Base-by-base conservation (phyloP, 768 basidiomycete species). In the Tylopilus cervinicoccineus region DNA sequence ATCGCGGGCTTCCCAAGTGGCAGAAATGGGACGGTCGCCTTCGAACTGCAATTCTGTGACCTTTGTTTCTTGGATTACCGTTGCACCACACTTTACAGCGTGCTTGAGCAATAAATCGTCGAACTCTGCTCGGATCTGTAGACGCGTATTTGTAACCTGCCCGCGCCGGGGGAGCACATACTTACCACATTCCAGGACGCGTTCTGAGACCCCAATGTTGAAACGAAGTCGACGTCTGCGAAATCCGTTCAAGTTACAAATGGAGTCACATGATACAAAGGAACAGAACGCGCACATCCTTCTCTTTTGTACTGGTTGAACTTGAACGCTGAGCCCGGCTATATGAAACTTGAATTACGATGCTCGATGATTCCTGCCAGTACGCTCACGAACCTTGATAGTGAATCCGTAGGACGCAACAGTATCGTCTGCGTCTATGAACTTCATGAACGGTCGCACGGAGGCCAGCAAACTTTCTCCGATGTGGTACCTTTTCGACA, bases 291-390 rank as follows among this genome's bases (percentile, higher is more conserved):
- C 52, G 2, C 31, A 54, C 53, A 54, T 38, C 38, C 49, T 50
- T 54, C 53, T 2, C 53, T 45, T 34, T 54, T 54, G 43, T 54
- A 43, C 28, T 51, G 53, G 24, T 52, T 51, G 4, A 54, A 32
- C 43, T 47, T 45, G 5, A 53, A 12, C 9, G 48, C 52, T n/a
- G 48, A 44, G 3, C 48, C 52, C 14, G 52, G 52, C 48, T 53
- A 5, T 7, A 37, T 27, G 2, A 3, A 34, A 39, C 14, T 22
- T 45, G 24, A 37, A 33, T 16, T n/a, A 45, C 17, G 22, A 19
- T 12, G 8, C 10, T 17, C 13, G n/a, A n/a, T n/a, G n/a, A n/a
- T n/a, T n/a, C n/a, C n/a, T n/a, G n/a, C n/a, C n/a, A n/a, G n/a
- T n/a, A n/a, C n/a, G n/a, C n/a, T n/a, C n/a, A 26, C 52, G 5